A percentile compares a stretch with the other conserved stretches of the same genome.
phyloP scores from a whole-genome alignment of 1,284 basidiomycete genomes.

The Cutaneotrichosporon arboriforme region DNA sequence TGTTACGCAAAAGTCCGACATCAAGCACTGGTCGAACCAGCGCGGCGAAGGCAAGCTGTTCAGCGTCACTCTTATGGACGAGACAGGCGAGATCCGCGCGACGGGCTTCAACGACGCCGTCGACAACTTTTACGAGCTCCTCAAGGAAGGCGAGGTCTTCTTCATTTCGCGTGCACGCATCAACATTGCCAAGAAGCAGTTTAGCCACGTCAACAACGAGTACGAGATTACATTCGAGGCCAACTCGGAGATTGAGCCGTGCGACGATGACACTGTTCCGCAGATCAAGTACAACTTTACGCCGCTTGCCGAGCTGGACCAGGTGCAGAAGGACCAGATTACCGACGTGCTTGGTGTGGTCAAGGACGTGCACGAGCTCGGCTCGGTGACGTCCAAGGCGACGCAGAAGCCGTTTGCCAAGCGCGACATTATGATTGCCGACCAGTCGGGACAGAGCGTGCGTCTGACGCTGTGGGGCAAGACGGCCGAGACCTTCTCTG shows the following conservation, averaged over 20 bases:
- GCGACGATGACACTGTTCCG: conserved; percentile 71
- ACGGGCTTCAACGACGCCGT: conserved; percentile 89
- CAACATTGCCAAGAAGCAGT: conserved; percentile 96
- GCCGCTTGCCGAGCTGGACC: conserved; percentile 60
- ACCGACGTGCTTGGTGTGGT: conserved; percentile 76
- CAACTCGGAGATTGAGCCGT: conserved; percentile 71
- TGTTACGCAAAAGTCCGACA: conserved; percentile 82
- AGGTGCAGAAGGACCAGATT: conserved; percentile 63
- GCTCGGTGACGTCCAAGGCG: conserved; percentile 67
- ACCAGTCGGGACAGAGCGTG: conserved; percentile 72
- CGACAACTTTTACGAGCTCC: conserved; percentile 72
- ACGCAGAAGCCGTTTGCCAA: conserved; percentile 72
- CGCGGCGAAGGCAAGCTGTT: conserved; percentile 95
- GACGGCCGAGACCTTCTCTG: conserved; percentile 75
- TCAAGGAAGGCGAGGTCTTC: conserved; percentile 83
- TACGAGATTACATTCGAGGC: conserved; percentile 90
- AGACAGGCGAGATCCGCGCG: conserved; percentile 85
- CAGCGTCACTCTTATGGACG: conserved; percentile 88
- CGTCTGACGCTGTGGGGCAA: conserved; percentile 94
- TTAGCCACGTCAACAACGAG: conserved; percentile 82
- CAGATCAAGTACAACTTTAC: conserved; percentile 78
- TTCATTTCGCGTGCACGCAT: conserved; percentile 85
- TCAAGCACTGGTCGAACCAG: conserved; percentile 82
- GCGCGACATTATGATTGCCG: conserved; percentile 82
- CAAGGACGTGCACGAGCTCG: conserved; percentile 66